Base-by-base conservation (phyloP, 169 alveolate genomes). In the Plasmodium cynomolgi region DNA sequence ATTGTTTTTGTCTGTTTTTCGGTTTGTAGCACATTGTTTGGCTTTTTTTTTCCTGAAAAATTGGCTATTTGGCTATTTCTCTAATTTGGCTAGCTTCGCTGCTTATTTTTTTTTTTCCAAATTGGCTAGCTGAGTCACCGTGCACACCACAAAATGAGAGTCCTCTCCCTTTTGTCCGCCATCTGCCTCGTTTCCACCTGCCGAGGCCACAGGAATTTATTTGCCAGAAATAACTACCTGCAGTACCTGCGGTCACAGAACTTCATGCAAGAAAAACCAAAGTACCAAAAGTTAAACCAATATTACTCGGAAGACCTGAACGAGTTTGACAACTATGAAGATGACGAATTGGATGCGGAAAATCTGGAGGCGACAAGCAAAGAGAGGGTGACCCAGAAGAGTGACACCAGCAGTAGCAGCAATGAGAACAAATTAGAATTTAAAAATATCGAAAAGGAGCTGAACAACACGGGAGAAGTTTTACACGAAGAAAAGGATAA, bases 251-350 rank as follows among this genome's bases (percentile, higher is more conserved):
- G 93, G 31, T 75, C 93, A 15, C 88, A 79, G 71, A 77, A 77
- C 39, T 86, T 86, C 47, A 77, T 86, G 77, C 88, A 86, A 44
- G 82, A 86, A 39, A 75, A 80, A 79, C 47, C 86, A 2, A 47
- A 77, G 71, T 34, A 56, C 71, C 44, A 33, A 72, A 86, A 79
- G 20, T 23, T 58, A 50, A 86, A 86, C 71, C 34, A 62, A 29
- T 75, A 77, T 34, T 77, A 86, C 47, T 86, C 93, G 6, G 93
- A 86, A 47, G 93, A 86, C 71, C 62, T 86, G 81, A 86, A 56
- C 54, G 93, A 86, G 72, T 86, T 86, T 77, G 93, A 86, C 47
- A 81, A 77, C 37, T 80, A 86, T 58, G 93, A 86, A 56, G 88
- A 47, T 54, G 93, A 86, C 17, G 88, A 86, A 37, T 34, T 71